phyloP scores from a whole-genome alignment of 768 basidiomycete species.

The Amylocystis lapponica region DNA sequence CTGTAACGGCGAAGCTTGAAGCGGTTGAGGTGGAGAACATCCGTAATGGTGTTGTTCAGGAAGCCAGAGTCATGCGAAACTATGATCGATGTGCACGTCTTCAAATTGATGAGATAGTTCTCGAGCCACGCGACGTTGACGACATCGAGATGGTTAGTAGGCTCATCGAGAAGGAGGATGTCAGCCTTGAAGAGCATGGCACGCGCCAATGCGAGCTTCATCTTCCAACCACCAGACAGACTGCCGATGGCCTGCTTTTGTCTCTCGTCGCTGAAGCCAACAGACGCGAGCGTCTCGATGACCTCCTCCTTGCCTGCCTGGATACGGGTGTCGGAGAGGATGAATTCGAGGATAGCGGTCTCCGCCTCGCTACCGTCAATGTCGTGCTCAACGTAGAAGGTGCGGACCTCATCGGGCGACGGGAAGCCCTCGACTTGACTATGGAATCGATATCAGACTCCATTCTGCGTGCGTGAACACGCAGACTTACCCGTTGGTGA shows the following conservation, averaged over 20 bases:
- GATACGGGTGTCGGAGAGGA: constrained; percentile 79
- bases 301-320: constrained; percentile 63
- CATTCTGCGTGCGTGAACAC: constrained; percentile 17
- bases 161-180: constrained; percentile 93
- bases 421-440: constrained; percentile 97
- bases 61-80: constrained; percentile 97
- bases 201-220: constrained; percentile 96
- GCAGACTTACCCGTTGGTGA: constrained; percentile 64
- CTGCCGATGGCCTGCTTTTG: constrained; percentile 83
- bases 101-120: constrained; percentile 83
- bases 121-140: constrained; percentile 98
- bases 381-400: constrained; percentile 99
- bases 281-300: constrained; percentile 77
- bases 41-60: constrained; percentile 98
- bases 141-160: constrained; percentile 95
- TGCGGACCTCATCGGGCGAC: constrained; percentile 93
- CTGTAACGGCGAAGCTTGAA: constrained; percentile 96
- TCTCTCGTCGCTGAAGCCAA: constrained; percentile 87
- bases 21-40: constrained; percentile 95
- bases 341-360: constrained; percentile 86
- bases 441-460: constrained; percentile 26
- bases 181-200: constrained; percentile 99
- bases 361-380: constrained; percentile 94
- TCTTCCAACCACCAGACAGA: constrained; percentile 99
- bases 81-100: constrained; percentile 92